Conservation (phyloP, 2,329 filamentous ascomycete genomes). For the Myriosclerotinia curreyana region DNA sequence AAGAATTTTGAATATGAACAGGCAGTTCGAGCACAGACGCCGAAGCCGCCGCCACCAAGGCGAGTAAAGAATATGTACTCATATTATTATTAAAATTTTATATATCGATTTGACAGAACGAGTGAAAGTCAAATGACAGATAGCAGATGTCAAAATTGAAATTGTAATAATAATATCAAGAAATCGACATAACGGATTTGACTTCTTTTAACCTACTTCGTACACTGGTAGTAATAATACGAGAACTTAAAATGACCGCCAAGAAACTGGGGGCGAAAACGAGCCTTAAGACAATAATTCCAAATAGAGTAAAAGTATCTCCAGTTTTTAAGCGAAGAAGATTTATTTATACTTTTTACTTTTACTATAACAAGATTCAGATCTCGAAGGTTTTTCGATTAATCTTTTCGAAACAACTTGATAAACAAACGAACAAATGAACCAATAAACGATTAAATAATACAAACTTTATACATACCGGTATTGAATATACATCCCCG, state of each 20-base stretch:
- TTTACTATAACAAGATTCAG: background rate
- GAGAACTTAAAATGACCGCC: background rate
- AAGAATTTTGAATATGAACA: background rate
- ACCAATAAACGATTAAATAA: no score
- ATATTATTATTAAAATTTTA: background rate
- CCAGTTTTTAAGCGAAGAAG: no score
- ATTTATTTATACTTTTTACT: no score
- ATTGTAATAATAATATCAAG: no score
- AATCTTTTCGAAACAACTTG: background rate
- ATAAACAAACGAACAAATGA: no score
- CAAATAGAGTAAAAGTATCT: no score
- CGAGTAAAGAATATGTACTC: background rate
- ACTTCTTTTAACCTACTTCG: background rate
- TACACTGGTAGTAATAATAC: background rate
- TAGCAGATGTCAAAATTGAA: background rate
- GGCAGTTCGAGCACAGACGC: conserved; percentile 9
- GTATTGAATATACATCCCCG: no score
- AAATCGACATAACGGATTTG: background rate
- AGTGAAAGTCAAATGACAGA: background rate
- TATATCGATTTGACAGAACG: background rate
- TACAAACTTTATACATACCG: no score
- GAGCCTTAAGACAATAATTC: no score
- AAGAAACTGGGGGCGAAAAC: background rate
- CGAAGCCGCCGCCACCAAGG: conserved; percentile 1
- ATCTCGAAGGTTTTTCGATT: background rate